Percentiles rank a stretch among this genome's conserved stretches.
phyloP scores from a whole-genome alignment of 805 yeast species.

The Cyberlindnera japonica region DNA sequence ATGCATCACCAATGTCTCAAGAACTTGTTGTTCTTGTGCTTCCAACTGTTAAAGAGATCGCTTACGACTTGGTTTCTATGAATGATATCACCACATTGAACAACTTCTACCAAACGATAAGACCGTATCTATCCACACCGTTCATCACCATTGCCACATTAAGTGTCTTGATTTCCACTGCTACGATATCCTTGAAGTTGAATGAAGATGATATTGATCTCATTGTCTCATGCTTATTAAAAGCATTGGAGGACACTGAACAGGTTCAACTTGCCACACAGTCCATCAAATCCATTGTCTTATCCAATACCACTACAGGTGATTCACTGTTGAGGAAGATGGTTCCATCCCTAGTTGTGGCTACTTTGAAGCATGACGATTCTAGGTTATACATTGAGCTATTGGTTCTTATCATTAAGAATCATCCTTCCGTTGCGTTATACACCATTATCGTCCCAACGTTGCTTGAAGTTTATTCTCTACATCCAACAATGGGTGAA shows the following conservation, averaged over 20 bases:
- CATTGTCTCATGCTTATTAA: constrained; percentile 32
- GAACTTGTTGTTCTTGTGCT: constrained; percentile 48
- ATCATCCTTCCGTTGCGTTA: constrained; percentile 14
- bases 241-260: constrained; percentile 34
- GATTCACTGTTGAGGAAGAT: constrained; percentile 39
- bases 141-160: constrained; percentile 35
- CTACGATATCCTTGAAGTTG: constrained; percentile 32
- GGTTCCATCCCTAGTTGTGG: constrained; percentile 42
- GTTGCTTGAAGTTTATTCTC: constrained; percentile 30
- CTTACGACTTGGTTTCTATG: constrained; percentile 33
- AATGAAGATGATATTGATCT: constrained; percentile 35
- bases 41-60: constrained; percentile 46
- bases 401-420: constrained; percentile 19
- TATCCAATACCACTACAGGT: constrained; percentile 29
- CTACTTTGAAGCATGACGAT: constrained; percentile 25
- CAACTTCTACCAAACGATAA: constrained; percentile 37
- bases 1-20: constrained; percentile 27
- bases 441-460: constrained; percentile 36
- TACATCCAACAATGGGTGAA: constrained; percentile 25
- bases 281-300: constrained; percentile 56
- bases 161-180: constrained; percentile 41
- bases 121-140: constrained; percentile 23
- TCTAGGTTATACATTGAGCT: constrained; percentile 32
- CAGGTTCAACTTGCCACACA: constrained; percentile 46
- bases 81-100: constrained; percentile 29